Evolutionary conservation across 345 rosid genomes (phyloP), one percentile per base, ranked within the genome.

Genomic region (Garcia nutans): DNA sequence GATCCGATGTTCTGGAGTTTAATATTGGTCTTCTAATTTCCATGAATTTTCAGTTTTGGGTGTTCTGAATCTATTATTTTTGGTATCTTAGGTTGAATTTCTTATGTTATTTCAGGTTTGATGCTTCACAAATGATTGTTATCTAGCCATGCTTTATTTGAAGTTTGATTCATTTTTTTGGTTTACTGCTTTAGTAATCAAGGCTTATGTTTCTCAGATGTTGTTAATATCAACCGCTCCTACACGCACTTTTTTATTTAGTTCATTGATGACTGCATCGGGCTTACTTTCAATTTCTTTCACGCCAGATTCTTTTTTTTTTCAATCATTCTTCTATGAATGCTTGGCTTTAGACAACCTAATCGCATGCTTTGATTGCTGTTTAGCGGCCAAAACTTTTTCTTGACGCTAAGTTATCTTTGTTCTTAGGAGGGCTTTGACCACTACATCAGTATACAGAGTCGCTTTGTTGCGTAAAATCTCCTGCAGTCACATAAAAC

Each of bases 341-440:
- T n/a, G 41, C 54, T 12, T 44, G 55, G 58, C 61, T 65, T 33
- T 19, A 49, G 31, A 31, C 71, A n/a, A 65, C 61, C 19, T 64
- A 3, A 50, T 24, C 57, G 31, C 59, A 24, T 72, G 9, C 69
- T 66, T 33, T 57, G 50, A 33, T 5, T 41, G 45, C 41, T 52
- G 22, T 65, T 76, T 20, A 19, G 10, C 26, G 52, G 10, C 28
- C 44, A 75, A 54, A n/a, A 54, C 47, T 24, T 64, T 15, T 24
- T 79, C 76, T 67, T 49, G 72, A 42, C 52, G 16, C 70, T 22
- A 24, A 71, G 17, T 0, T 26, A 7, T 31, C 58, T 77, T 16
- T 76, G 12, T 70, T 61, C 17, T 41, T 37, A 80, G 86, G 83
- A 74, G 82, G 75, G 45, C 81, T 76, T 79, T 86, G 85, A 83